Evolutionary conservation across 1,284 basidiomycete species (phyloP), one percentile per base, ranked within the genome.

Genomic region (Leucoagaricus sp.): DNA sequence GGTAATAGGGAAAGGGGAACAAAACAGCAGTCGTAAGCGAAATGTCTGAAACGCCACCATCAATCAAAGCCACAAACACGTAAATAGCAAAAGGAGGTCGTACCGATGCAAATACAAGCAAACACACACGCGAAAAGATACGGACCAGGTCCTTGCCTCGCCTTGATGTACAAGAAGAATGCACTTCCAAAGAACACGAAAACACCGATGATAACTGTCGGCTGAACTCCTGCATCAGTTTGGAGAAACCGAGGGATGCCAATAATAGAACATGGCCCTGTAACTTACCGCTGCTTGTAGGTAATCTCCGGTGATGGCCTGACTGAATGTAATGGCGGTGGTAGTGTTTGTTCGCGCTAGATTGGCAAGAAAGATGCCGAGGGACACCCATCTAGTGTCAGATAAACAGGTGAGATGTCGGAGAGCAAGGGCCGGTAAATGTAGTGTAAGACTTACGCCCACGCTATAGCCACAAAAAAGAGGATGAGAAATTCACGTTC

Each of bases 401-500:
- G 10, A 25, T 49, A 19, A 54, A 9, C 33, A 8, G 8, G 29
- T 53, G 42, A 53, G 42, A 7, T 51, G 49, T 52, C 15, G 62
- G 4, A 9, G 36, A 36, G 54, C 52, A 49, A 29, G 19, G 42
- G 40, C 7, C 12, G 12, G 12, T 6, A 33, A 41, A 28, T 40
- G 19, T 51, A 25, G 6, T 38, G 19, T 23, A 25, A 23, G 12
- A 82, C 85, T 68, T 61, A 87, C 86, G 82, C 87, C 88, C 88
- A 93, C 21, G 79, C 75, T 7, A 73, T 26, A 7, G 73, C 64
- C 0, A 79, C 78, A 33, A 86, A 82, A 0, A 79, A 47, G 2
- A 89, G 62, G 26, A 87, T 82, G n/a, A 83, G 73, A 13, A 83
- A 58, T 63, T 92, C 89, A 5, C 87, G 82, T 64, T 93, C 89